A percentile compares a stretch with the other conserved stretches of the same genome.
phyloP scores from a whole-genome alignment of 225 moss, liverwort and hornwort species.

The Climacium dendroides region DNA sequence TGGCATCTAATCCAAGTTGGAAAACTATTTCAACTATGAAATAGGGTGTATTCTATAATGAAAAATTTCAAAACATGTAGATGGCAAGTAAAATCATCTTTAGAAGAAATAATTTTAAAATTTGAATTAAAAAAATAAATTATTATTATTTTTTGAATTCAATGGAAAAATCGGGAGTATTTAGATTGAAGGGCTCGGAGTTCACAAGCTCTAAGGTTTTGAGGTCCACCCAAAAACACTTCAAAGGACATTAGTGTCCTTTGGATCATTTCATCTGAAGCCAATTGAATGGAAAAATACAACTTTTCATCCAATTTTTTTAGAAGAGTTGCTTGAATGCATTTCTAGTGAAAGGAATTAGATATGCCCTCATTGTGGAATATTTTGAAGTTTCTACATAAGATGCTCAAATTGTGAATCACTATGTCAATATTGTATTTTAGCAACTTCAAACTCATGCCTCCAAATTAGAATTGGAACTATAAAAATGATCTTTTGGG shows the following conservation, averaged over 20 bases:
- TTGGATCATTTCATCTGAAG: neutral
- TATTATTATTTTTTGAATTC: too few relatives aligned
- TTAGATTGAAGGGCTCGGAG: neutral
- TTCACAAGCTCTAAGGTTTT: rapidly evolving
- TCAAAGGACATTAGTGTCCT: rapidly evolving
- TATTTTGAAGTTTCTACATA: neutral
- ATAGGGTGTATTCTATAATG: too few relatives aligned
- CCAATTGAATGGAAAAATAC: neutral
- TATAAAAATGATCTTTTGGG: neutral
- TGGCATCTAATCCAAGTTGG: too few relatives aligned
- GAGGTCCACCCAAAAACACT: too few relatives aligned
- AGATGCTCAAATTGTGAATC: too few relatives aligned
- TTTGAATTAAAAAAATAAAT: too few relatives aligned
- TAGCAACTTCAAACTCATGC: neutral
- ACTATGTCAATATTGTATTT: too few relatives aligned
- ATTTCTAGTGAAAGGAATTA: neutral
- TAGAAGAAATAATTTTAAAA: too few relatives aligned
- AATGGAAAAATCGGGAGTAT: neutral
- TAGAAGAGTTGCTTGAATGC: neutral
- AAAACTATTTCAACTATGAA: too few relatives aligned
- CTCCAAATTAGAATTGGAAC: neutral
- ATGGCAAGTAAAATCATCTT: too few relatives aligned
- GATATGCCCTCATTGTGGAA: neutral
- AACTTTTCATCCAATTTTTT: neutral
- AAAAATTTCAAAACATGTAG: too few relatives aligned